These are phyloP conservation scores for Aurantiochytrium sp. DNA, from an alignment of 108 stramenopile genomes.

Conservation along the genomic window DNA sequence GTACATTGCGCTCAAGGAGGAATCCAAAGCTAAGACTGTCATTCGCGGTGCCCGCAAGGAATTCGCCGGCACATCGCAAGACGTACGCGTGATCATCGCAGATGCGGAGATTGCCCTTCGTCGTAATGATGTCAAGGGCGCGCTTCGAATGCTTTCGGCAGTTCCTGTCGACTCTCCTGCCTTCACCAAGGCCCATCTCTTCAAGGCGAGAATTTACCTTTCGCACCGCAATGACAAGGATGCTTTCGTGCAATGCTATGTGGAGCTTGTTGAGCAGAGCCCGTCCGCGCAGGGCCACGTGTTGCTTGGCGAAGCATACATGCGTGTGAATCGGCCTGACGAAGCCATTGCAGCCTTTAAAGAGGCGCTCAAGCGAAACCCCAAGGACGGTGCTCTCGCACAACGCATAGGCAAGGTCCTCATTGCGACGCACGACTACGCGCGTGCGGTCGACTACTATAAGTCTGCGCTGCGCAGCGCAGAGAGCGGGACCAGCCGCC, in stretches of 20 bases:
- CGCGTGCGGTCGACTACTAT: constrained; percentile 54
- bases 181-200: constrained; percentile 33
- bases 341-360: constrained; percentile 54
- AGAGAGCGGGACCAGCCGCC: neutral
- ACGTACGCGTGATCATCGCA: constrained; percentile 49
- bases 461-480: constrained; percentile 39
- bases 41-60: constrained; percentile 15
- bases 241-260: constrained; percentile 45
- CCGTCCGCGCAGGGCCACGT: constrained; percentile 29
- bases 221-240: constrained; percentile 43
- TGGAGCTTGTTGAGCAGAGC: constrained; percentile 38
- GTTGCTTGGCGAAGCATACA: constrained; percentile 57
- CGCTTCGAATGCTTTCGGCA: constrained; percentile 36
- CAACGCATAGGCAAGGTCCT: constrained; percentile 45
- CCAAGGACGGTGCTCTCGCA: constrained; percentile 35
- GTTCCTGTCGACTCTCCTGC: constrained; percentile 31
- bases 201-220: constrained; percentile 54
- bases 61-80: constrained; percentile 36
- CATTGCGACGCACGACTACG: constrained; percentile 55
- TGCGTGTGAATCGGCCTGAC: constrained; percentile 51
- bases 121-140: constrained; percentile 39
- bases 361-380: constrained; percentile 39
- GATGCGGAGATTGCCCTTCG: constrained; percentile 39
- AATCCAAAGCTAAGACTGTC: constrained; percentile 22
- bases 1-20: neutral